Evolutionary conservation across 2,329 filamentous ascomycete genomes (phyloP).

Genomic region (Fusarium floridanum): DNA sequence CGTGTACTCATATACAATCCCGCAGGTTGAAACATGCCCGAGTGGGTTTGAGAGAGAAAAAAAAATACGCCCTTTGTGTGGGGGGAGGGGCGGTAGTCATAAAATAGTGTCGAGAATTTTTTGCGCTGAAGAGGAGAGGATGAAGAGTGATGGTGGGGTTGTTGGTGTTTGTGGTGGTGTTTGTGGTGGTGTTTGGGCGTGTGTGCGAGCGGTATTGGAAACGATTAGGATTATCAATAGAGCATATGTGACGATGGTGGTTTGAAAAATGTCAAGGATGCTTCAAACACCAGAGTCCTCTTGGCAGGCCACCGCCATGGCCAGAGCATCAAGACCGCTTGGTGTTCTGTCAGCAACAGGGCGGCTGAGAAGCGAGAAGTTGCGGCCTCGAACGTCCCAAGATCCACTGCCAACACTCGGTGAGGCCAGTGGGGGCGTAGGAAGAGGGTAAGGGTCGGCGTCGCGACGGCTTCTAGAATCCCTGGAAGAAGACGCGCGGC

Average conservation of each 20-base stretch:
- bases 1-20: conserved; percentile 42
- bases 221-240: conserved; percentile 45
- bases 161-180: neutral
- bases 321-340: conserved; percentile 67
- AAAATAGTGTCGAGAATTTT: conserved; percentile 1
- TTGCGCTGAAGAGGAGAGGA: conserved; percentile 9
- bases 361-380: conserved; percentile 60
- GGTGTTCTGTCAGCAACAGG: conserved; percentile 58
- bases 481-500: conserved; percentile 46
- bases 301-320: conserved; percentile 67
- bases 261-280: conserved; percentile 9
- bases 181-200: neutral
- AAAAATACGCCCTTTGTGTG: conserved; percentile 16
- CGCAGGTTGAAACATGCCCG: conserved; percentile 25
- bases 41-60: neutral
- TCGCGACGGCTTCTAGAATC: conserved; percentile 55
- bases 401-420: conserved; percentile 50
- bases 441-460: conserved; percentile 55
- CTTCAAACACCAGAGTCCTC: conserved; percentile 52
- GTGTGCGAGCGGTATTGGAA: neutral
- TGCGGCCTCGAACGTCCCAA: conserved; percentile 63
- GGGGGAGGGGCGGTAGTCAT: neutral
- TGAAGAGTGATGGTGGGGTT: conserved; percentile 11
- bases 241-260: conserved; percentile 13
- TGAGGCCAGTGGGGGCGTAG: conserved; percentile 54